A percentile compares a stretch with the other conserved stretches of the same genome.
phyloP scores from a whole-genome alignment of 768 basidiomycete genomes.

The Amanita rubescens region DNA sequence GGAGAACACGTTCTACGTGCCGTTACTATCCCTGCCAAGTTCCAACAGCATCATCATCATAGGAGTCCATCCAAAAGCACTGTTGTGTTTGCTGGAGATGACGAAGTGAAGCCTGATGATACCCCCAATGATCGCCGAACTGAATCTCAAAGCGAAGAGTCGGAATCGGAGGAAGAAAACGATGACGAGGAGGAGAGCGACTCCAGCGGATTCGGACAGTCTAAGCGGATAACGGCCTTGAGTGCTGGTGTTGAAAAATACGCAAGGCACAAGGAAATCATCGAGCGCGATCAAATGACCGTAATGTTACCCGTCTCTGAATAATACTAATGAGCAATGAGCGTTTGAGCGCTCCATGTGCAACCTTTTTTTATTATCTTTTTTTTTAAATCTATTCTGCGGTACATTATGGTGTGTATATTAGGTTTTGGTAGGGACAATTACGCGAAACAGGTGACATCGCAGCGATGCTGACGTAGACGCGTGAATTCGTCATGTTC shows the following conservation, averaged over 20 bases:
- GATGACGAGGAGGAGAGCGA: slow-evolving; percentile 23
- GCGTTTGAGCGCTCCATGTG: too few species aligned
- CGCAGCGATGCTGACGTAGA: too few species aligned
- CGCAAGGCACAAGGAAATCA: slow-evolving; percentile 28
- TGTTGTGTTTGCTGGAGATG: neutral
- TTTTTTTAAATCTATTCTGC: too few species aligned
- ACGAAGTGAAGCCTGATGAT: neutral
- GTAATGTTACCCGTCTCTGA: too few species aligned
- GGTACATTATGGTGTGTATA: too few species aligned
- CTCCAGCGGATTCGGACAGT: slow-evolving; percentile 20
- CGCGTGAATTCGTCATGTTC: neutral
- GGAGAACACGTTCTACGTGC: slow-evolving; percentile 26
- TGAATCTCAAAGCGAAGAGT: slow-evolving; percentile 9
- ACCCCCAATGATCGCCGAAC: neutral
- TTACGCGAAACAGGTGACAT: too few species aligned
- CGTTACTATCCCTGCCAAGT: slow-evolving; percentile 27
- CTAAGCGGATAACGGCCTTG: slow-evolving; percentile 25
- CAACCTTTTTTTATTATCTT: too few species aligned
- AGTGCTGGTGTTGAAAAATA: slow-evolving; percentile 48
- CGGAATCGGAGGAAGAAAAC: slow-evolving; percentile 18
- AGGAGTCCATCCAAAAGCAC: neutral
- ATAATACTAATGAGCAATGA: too few species aligned
- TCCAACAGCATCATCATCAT: slow-evolving; percentile 13
- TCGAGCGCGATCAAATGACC: neutral
- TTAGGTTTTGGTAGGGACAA: too few species aligned